Percentiles rank a stretch among this genome's conserved stretches.
Conservation (phyloP, 768 basidiomycete species). For the Calvatia gigantea region DNA sequence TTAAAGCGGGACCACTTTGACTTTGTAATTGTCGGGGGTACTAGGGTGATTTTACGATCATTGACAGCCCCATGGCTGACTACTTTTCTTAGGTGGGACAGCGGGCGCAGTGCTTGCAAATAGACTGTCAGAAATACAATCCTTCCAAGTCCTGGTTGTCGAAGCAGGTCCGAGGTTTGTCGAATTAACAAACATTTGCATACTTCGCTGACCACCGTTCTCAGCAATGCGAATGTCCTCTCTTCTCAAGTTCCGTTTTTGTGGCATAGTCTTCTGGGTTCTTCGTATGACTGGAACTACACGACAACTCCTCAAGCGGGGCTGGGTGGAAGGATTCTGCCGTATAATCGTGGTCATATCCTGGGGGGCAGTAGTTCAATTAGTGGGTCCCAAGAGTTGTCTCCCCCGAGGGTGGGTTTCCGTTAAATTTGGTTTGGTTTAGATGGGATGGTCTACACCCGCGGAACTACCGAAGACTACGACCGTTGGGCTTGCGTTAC, state of each 20-base stretch:
- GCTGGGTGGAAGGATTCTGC: conserved; percentile 17
- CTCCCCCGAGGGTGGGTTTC: not conserved
- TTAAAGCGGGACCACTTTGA: conserved; percentile 4
- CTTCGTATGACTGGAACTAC: conserved; percentile 28
- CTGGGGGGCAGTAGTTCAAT: conserved; percentile 30
- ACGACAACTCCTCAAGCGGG: conserved; percentile 23
- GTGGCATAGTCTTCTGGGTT: conserved; percentile 8
- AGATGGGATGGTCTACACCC: conserved; percentile 31
- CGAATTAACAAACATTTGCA: not conserved
- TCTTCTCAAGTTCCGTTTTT: conserved; percentile 21
- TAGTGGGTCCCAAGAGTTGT: conserved; percentile 1
- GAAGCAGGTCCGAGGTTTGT: conserved; percentile 14
- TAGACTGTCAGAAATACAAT: conserved; percentile 9
- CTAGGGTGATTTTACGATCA: too few relatives aligned
- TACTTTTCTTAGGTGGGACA: conserved; percentile 8
- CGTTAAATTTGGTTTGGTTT: not conserved
- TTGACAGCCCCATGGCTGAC: too few relatives aligned
- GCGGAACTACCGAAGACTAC: conserved; percentile 28
- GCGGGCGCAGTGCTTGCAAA: conserved; percentile 11
- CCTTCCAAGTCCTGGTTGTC: conserved; percentile 10
- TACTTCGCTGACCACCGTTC: not conserved
- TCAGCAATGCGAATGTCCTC: conserved; percentile 21
- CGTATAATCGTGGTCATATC: conserved; percentile 22
- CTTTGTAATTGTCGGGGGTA: conserved; percentile 15
- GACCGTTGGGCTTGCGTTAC: conserved; percentile 22